Evolutionary conservation across 2,329 filamentous ascomycete genomes (phyloP), one percentile per base, ranked within the genome.

Genomic region (Sphaerostilbella broomeana): DNA sequence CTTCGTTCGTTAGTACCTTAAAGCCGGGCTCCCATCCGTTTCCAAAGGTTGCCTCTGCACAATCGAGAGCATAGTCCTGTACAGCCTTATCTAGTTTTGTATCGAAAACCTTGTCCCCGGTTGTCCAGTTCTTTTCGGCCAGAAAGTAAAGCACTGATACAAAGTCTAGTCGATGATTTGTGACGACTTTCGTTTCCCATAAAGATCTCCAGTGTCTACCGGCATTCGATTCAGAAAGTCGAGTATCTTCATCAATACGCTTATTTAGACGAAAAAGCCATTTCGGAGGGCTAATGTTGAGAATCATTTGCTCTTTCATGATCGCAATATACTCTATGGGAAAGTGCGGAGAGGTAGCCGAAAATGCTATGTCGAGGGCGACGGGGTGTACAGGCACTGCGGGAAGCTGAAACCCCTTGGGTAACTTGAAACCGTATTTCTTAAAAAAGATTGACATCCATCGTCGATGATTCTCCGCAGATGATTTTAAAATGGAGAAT

Each of bases 401-500:
- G 0, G 60, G 55, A 6, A 62, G 35, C 1, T 25, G n/a, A 5
- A 56, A 47, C 6, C 40, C 40, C 0, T 38, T 34, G 11, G 44
- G 38, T 1, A 58, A 34, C 1, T 25, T 15, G n/a, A 63, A 51
- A 0, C 47, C 39, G 29, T 63, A 51, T 32, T 48, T 54, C n/a
- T 43, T 40, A 3, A 60, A 34, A 25, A 64, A 64, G 8, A 60
- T 32, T 1, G 44, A 30, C 16, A 54, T 52, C 60, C 61, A 65
- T 17, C 54, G 53, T 3, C 21, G 33, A 29, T 62, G 54, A 15
- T 55, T 57, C 1, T 24, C 22, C 12, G 51, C 51, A 1, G 60
- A 64, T 11, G 46, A 40, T 5, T 57, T 47, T 4, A 60, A 9
- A 2, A 49, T 39, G 4, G 26, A 22, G 13, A 29, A 26, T 10